Percentiles rank a stretch among this genome's conserved stretches.
These are phyloP conservation scores for Ogataea hybrid DNA, from an alignment of 1,139 yeast genomes.

Conservation along the genomic window DNA sequence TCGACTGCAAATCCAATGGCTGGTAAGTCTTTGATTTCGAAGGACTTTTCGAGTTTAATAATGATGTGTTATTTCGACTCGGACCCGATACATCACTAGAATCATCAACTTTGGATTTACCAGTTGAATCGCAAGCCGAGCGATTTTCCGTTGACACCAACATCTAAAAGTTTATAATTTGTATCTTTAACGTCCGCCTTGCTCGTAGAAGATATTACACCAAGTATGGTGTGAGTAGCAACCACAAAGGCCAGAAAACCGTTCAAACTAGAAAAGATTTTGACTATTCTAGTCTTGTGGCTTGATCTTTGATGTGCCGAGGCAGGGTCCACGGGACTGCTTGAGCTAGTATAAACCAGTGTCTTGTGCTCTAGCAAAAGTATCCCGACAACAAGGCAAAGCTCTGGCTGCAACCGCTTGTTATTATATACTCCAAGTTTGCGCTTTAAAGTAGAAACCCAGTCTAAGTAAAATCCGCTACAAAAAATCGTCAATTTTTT, in stretches of 20 bases:
- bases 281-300: neutral
- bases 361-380: slow-evolving; percentile 2
- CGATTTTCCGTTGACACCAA: slow-evolving; percentile 1
- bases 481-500: slow-evolving; percentile 3
- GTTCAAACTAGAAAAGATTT: neutral
- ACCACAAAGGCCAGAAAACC: too few relatives aligned
- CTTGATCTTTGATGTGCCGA: neutral
- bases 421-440: neutral
- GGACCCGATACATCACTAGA: neutral
- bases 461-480: slow-evolving; percentile 1
- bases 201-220: too few relatives aligned
- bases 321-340: slow-evolving; percentile 1
- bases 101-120: neutral
- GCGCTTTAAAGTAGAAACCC: slow-evolving; percentile 1
- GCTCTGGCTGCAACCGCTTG: slow-evolving; percentile 1
- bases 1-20: neutral
- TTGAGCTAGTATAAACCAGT: slow-evolving; percentile 1
- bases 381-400: neutral
- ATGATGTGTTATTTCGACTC: neutral
- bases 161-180: slow-evolving; percentile 1
- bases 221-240: too few relatives aligned
- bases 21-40: neutral
- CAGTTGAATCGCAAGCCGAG: neutral
- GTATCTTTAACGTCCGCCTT: neutral
- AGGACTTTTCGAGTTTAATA: neutral